Evolutionary conservation across 345 rosid genomes (phyloP), one percentile per base, ranked within the genome.

Genomic region (Hibiscus trionum): DNA sequence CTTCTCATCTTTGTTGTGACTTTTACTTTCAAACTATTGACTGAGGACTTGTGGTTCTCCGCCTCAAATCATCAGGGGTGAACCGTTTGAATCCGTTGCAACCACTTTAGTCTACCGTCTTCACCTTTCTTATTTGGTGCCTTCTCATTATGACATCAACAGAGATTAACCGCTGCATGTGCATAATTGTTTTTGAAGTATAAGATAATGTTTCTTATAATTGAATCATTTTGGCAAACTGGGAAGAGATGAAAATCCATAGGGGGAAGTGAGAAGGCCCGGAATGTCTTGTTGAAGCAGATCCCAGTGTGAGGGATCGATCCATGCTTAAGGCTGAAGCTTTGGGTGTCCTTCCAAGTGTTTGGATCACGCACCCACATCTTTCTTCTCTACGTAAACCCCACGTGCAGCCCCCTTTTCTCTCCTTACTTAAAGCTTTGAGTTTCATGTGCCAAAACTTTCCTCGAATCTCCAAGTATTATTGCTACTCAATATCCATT

Each of bases 271-370:
- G 74, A 72, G 0, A 31, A 27, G 57, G 29, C 24, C 19, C 73
- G 39, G 84, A 79, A 81, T 81, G 87, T 84, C 81, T 71, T 73
- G 78, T 68, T 53, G 78, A 52, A 76, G 76, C 15, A n/a, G 76
- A 79, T 79, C 85, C 83, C 79, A 1, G 79, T 50, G 80, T 71
- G 77, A 75, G 14, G 16, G 47, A 4, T 5, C 37, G 6, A 42
- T 60, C 50, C 59, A 62, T 67, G 73, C 80, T 75, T 73, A 27
- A 44, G 58, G 58, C 72, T 62, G 29, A 78, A 83, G 78, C 42
- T 73, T 61, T 58, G 71, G 62, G 71, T 29, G 4, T 50, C 55
- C 65, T 52, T 49, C 52, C 1, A 49, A 2, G 39, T 27, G 42
- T 49, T 74, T 72, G 78, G 82, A 81, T 83, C 84, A 68, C 64